Percentiles rank a stretch among this genome's conserved stretches.
Evolutionary conservation across 2,329 filamentous ascomycete genomes (phyloP).

Genomic region (Pseudogymnoascus pannorum): DNA sequence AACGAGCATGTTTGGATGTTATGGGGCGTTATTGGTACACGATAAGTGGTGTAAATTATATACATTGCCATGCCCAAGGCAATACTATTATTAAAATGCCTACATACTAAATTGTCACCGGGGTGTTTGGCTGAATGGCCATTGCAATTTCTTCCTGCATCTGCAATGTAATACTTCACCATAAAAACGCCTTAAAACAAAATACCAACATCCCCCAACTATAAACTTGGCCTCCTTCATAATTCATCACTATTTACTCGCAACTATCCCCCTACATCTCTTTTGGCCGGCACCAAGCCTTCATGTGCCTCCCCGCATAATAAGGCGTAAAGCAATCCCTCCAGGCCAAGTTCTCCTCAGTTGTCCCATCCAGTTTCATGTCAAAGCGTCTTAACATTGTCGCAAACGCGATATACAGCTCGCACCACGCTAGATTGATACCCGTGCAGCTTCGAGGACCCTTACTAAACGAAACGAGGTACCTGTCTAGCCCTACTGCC

Average conservation of each 20-base stretch:
- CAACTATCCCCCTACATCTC: background rate
- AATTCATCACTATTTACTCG: constrained; percentile 3
- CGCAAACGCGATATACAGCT: constrained; percentile 26
- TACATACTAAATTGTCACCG: background rate
- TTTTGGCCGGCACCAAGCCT: constrained; percentile 14
- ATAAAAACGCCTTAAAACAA: background rate
- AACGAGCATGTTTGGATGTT: background rate
- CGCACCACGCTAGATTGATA: constrained; percentile 27
- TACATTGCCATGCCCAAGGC: background rate
- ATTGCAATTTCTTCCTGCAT: background rate
- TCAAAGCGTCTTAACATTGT: constrained; percentile 25
- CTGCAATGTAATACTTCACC: background rate
- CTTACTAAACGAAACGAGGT: constrained; percentile 34
- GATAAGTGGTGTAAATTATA: background rate
- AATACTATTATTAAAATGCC: background rate
- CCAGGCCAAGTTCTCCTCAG: constrained; percentile 21
- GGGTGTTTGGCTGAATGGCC: background rate
- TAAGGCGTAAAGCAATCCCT: constrained; percentile 19
- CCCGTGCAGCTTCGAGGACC: constrained; percentile 33
- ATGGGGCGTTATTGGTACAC: background rate
- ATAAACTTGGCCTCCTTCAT: background rate
- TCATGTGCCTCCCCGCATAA: constrained; percentile 15
- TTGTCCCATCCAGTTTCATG: constrained; percentile 20
- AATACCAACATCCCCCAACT: background rate
- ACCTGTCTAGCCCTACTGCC: constrained; percentile 26